Evolutionary conservation across 305 asterid genomes (phyloP), one percentile per base, ranked within the genome.

Genomic region (Ilex paraguariensis): DNA sequence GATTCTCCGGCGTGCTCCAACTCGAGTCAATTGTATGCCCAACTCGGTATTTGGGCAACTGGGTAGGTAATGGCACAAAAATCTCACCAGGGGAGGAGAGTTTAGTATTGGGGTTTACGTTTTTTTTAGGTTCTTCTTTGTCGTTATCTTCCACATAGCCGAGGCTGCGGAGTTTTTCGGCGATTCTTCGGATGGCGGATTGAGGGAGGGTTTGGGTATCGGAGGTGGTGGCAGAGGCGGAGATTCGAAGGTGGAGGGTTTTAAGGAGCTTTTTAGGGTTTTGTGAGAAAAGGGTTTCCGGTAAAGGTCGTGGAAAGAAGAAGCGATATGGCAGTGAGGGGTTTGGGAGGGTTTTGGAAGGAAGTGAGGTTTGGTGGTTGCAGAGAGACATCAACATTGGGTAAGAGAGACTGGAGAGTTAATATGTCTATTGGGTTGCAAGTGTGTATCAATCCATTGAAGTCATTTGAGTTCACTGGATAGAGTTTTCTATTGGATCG

Each of bases 1-100:
- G 96, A 45, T 87, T 84, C 73, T 86, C 95, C 14, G 96, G 99
- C 54, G 92, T 80, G 83, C 95, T 87, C 97, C 96, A 93, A 76
- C 99, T 93, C 33, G 86, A 71, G 83, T 93, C 99, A 64, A 93
- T 83, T 5, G 99, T 90, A 66, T 90, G 95, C 57, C 99, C 99
- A 31, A 93, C 91, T 8, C 95, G 81, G 64, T 83, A 59, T 74
- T 86, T 93, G 15, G 96, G 95, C 36, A 93, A 71, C 13, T 73
- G 87, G 44, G 71, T 67, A 28, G 89, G 95, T 65, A 87, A 54
- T 5, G 99, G 99, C 36, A 90, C 80, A 42, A 90, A 93, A 28
- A 90, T 93, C 68, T 79, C 84, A 14, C 99, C 99, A 3, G 96
- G 91, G 6, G 99, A 83, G 62, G 75, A 67, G 66, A 74, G 69